Base-by-base conservation (phyloP, 2,329 filamentous ascomycete species). In the Triangularia setosa region DNA sequence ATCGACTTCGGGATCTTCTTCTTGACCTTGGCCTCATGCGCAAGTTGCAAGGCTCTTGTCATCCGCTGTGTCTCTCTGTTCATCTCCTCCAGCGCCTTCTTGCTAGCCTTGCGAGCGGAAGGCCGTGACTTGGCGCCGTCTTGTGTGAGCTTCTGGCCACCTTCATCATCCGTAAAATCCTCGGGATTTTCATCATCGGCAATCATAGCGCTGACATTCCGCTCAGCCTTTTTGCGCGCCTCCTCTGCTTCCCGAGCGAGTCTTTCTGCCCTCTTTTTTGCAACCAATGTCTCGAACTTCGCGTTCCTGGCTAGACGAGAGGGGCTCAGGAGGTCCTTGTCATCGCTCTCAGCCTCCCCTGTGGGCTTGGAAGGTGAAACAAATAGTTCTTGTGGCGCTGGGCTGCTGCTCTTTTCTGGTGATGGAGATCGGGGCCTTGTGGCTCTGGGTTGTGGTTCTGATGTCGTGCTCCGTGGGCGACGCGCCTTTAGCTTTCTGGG, bases 81-180 rank as follows among this genome's bases (percentile, higher is more conserved):
- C 90, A 99, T 97, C 70, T 98, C 94, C 74, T 97, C 92, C 52
- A 97, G 75, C 0, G 95, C 95, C 78, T 93, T 97, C 79, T 94
- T 98, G 79, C 93, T 94, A 0, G 95, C 93, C 74, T 95, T 96
- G 12, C 95, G 86, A 9, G 92, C 89, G 12, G 40, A 48, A 3
- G 89, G 87, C 3, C 72, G 71, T 1, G 65, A 62, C 2, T 56
- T 54, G 30, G 83, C 81, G 27, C 83, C 81, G 44, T 84, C 80
- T 72, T 93, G 90, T 0, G 90, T 91, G 54, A 95, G 79, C 67
- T 81, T 86, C 53, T 81, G 82, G n/a, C 83, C 88, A 48, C 80
- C 84, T 25, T 87, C 87, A 33, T 87, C 87, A 64, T 90, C 87
- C 2, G 81, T 83, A 58, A 86, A 81, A 64, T 83, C 80, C n/a